Conservation (phyloP, 192 early-diverging fungal species). For the Coemansia sp. region DNA sequence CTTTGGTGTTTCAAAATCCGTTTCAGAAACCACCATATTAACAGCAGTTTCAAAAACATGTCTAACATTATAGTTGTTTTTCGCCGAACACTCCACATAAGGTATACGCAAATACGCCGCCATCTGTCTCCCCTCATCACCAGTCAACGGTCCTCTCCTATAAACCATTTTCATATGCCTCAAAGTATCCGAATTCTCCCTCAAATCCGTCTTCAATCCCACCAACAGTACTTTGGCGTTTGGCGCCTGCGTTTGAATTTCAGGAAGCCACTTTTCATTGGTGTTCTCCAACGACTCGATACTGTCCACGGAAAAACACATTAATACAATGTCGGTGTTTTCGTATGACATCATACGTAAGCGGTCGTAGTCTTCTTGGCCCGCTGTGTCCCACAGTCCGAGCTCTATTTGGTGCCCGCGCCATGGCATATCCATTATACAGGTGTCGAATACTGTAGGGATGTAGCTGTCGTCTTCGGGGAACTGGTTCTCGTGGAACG, state of each 20-base stretch:
- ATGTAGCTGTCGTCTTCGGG: slow-evolving; percentile 64
- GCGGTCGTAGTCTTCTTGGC: slow-evolving; percentile 96
- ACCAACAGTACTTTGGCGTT: slow-evolving; percentile 25
- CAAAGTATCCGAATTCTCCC: slow-evolving; percentile 23
- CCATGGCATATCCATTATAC: slow-evolving; percentile 83
- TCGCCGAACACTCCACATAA: slow-evolving; percentile 10
- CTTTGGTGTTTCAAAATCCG: slow-evolving; percentile 9
- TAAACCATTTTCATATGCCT: slow-evolving; percentile 57
- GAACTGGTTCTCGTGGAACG: slow-evolving; percentile 82
- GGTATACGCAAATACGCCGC: slow-evolving; percentile 67
- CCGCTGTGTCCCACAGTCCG: slow-evolving; percentile 96
- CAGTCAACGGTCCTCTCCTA: slow-evolving; percentile 9
- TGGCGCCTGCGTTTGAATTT: slow-evolving; percentile 29
- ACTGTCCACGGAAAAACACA: slow-evolving; percentile 89
- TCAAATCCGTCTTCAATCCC: slow-evolving; percentile 54
- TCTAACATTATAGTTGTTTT: slow-evolving; percentile 20
- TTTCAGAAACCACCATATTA: slow-evolving; percentile 42
- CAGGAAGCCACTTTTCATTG: slow-evolving; percentile 45
- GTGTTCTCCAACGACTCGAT: slow-evolving; percentile 83
- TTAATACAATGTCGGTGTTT: slow-evolving; percentile 88
- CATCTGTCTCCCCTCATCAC: slow-evolving; percentile 61
- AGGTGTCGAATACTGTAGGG: slow-evolving; percentile 96
- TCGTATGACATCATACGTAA: slow-evolving; percentile 90
- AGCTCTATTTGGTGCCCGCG: slow-evolving; percentile 86
- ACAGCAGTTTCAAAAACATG: slow-evolving; percentile 59